A percentile compares a stretch with the other conserved stretches of the same genome.
These are phyloP conservation scores for Meripilus lineatus DNA, from an alignment of 1,284 basidiomycete genomes.

Conservation along the genomic window DNA sequence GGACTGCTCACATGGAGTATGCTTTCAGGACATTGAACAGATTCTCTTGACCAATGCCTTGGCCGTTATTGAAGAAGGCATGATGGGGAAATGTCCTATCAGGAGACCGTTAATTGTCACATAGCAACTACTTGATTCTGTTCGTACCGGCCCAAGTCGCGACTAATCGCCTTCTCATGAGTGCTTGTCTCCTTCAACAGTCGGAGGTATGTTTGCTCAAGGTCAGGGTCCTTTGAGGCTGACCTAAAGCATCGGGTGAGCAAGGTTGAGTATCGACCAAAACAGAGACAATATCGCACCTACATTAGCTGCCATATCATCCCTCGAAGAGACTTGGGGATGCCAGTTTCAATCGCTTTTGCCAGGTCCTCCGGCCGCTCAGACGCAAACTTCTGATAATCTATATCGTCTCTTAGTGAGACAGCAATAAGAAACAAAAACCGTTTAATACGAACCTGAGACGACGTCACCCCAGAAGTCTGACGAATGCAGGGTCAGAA, in stretches of 20 bases:
- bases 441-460: conserved; percentile 48
- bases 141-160: conserved; percentile 78
- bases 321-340: conserved; percentile 82
- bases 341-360: conserved; percentile 87
- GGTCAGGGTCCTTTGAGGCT: conserved; percentile 84
- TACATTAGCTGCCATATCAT: conserved; percentile 99
- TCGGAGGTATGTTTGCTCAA: conserved; percentile 83
- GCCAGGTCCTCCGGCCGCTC: conserved; percentile 78
- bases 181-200: conserved; percentile 80
- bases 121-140: conserved; percentile 5
- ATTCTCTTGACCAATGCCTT: conserved; percentile 93
- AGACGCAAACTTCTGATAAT: conserved; percentile 83
- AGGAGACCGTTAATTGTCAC: not conserved
- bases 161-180: conserved; percentile 91
- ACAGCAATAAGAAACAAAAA: not conserved
- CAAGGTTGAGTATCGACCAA: conserved; percentile 7
- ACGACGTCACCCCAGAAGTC: conserved; percentile 97
- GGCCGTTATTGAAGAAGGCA: conserved; percentile 89
- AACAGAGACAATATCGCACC: conserved; percentile 15
- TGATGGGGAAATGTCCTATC: conserved; percentile 94
- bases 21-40: conserved; percentile 97
- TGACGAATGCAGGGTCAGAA: conserved; percentile 34
- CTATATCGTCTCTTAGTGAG: conserved; percentile 29
- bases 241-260: conserved; percentile 42
- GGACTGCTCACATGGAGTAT: conserved; percentile 72